Evolutionary conservation across 164 flowering plant genomes (phyloP).

Genomic region (Tetrastigma voinierianum): DNA sequence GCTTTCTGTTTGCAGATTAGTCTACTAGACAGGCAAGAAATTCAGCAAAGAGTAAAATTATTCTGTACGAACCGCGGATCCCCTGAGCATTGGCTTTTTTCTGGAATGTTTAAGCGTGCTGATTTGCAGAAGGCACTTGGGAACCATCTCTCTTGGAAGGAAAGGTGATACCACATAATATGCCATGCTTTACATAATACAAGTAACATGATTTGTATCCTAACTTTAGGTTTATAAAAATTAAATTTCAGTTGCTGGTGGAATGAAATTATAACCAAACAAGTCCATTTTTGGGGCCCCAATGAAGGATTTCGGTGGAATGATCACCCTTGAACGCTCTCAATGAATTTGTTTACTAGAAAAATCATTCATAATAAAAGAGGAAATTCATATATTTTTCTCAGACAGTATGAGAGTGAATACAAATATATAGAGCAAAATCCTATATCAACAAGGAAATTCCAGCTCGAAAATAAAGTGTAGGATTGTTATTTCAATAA

Average conservation of each 20-base stretch:
- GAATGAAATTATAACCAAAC: too few relatives aligned
- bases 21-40: slow-evolving; percentile 85
- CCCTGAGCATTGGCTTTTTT: slow-evolving; percentile 82
- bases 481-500: too few relatives aligned
- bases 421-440: too few relatives aligned
- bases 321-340: too few relatives aligned
- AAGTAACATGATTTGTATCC: not conserved
- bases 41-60: slow-evolving; percentile 75
- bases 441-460: too few relatives aligned
- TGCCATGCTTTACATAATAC: not conserved
- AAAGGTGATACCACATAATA: slow-evolving; percentile 50
- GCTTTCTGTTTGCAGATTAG: slow-evolving; percentile 50
- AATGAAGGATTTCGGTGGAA: too few relatives aligned
- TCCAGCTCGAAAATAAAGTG: too few relatives aligned
- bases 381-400: too few relatives aligned
- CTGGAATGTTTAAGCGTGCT: slow-evolving; percentile 70
- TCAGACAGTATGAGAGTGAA: too few relatives aligned
- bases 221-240: not conserved
- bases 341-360: too few relatives aligned
- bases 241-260: not conserved
- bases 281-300: too few relatives aligned
- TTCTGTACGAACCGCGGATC: slow-evolving; percentile 70
- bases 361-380: too few relatives aligned
- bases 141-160: slow-evolving; percentile 93
- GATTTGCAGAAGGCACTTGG: slow-evolving; percentile 95